Base-by-base conservation (phyloP, 2,329 filamentous ascomycete genomes). In the Nemania sp. region DNA sequence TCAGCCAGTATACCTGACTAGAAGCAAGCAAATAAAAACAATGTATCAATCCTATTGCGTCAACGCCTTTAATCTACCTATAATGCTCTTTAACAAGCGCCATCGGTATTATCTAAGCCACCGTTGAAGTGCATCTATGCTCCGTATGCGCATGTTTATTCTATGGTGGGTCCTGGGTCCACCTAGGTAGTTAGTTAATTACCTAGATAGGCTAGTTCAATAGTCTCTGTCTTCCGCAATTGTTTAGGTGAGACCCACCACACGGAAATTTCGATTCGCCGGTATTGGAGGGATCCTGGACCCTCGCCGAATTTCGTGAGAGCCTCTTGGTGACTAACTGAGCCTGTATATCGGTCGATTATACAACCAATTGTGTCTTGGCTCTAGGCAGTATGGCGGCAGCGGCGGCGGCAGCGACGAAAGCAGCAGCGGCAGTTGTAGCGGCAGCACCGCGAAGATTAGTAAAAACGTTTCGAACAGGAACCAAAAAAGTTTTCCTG, bases 401-500 rank as follows among this genome's bases (percentile, higher is more conserved):
- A 20, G 43, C 51, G 63, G 61, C 49, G 49, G 60, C 57, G 57
- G 18, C 18, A 41, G 32, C 47, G 22, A n/a, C 47, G 45, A 20
- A n/a, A 20, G n/a, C n/a, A 11, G 22, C 45, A 11, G 18, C 22
- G 18, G 18, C 45, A 22, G 45, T 20, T 1, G 45, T 20, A 10
- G 13, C 60, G 20, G 32, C 47, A 59, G 58, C 64, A 43, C 59
- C 59, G 32, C 66, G 57, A 53, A 58, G 27, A 35, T 10, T 67
- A 38, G 2, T 68, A 15, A 77, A 66, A 59, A 60, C 66, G 18
- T 77, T 78, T 57, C 72, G 72, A 32, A 70, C 55, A 56, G 77
- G 77, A 62, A 73, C 51, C 45, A 79, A 78, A 67, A 68, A 78
- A 67, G 68, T 79, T 29, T 79, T 76, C 68, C 61, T 79, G 77